Evolutionary conservation across 352 stramenopile species (phyloP).

Genomic region (Phytopythium aichiense): DNA sequence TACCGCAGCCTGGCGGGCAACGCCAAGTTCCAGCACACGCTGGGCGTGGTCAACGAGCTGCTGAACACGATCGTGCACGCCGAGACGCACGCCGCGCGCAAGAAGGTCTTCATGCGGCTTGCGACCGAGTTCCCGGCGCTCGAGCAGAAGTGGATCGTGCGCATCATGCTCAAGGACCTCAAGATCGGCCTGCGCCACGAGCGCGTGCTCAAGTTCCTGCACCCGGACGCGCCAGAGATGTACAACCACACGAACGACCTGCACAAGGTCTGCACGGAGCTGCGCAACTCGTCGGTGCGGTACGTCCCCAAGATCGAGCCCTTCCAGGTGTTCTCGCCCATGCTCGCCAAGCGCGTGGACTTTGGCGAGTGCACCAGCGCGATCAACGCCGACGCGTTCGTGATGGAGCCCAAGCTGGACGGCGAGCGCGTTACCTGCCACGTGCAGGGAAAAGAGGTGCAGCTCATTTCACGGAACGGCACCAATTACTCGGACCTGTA

Average conservation of each 20-base stretch:
- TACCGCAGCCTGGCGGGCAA: constrained; percentile 46
- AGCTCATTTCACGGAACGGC: constrained; percentile 85
- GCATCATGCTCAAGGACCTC: constrained; percentile 81
- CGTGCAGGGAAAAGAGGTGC: constrained; percentile 45
- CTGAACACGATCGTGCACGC: constrained; percentile 49
- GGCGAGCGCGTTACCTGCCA: constrained; percentile 83
- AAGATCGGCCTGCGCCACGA: constrained; percentile 84
- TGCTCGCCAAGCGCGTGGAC: constrained; percentile 81
- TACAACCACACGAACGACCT: constrained; percentile 88
- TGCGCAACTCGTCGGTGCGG: constrained; percentile 75
- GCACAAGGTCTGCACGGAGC: constrained; percentile 61
- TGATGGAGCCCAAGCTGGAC: constrained; percentile 85
- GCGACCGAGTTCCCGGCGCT: constrained; percentile 67
- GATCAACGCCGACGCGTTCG: constrained; percentile 68
- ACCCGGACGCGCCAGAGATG: constrained; percentile 82
- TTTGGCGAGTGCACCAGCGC: constrained; percentile 78
- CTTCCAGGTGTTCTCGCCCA: constrained; percentile 84
- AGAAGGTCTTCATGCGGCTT: constrained; percentile 66
- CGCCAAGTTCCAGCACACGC: constrained; percentile 42
- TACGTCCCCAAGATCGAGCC: constrained; percentile 78
- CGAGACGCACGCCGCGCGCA: constrained; percentile 38
- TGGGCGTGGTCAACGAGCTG: constrained; percentile 57
- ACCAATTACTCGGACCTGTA: constrained; percentile 83
- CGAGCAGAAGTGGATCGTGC: constrained; percentile 84
- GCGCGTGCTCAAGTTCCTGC: constrained; percentile 72